Percentiles rank a stretch among this genome's conserved stretches.
These are phyloP conservation scores for Aspergillus vadensis DNA, from an alignment of 2,329 filamentous ascomycete genomes.

Conservation along the genomic window DNA sequence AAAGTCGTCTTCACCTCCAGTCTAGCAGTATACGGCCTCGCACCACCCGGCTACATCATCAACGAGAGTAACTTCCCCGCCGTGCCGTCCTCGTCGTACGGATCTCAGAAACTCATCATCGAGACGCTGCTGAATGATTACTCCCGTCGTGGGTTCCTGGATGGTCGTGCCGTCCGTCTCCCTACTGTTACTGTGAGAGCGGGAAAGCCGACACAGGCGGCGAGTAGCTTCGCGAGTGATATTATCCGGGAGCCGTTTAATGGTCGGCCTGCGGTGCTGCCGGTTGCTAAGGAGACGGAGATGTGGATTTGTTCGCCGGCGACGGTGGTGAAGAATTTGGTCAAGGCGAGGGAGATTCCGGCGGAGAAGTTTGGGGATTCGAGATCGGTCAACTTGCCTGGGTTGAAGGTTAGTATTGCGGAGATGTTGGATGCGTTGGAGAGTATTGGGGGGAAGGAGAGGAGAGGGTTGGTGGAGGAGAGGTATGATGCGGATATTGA, in stretches of 20 bases:
- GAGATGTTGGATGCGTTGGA: conserved; percentile 62
- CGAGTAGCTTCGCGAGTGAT: conserved; percentile 55
- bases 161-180: conserved; percentile 50
- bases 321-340: conserved; percentile 57
- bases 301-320: conserved; percentile 61
- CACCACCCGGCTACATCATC: conserved; percentile 45
- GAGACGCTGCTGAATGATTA: conserved; percentile 56
- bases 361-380: conserved; percentile 56
- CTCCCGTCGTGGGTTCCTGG: conserved; percentile 52
- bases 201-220: conserved; percentile 54
- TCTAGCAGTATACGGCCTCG: conserved; percentile 55
- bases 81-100: conserved; percentile 53
- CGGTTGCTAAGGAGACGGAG: conserved; percentile 54
- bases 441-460: conserved; percentile 58
- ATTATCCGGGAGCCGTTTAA: conserved; percentile 58
- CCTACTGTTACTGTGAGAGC: conserved; percentile 56
- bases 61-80: conserved; percentile 51
- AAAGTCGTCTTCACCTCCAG: conserved; percentile 54
- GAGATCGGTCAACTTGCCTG: conserved; percentile 57
- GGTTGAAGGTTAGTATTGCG: conserved; percentile 59
- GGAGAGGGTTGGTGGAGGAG: conserved; percentile 56
- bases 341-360: conserved; percentile 54
- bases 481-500: conserved; percentile 57
- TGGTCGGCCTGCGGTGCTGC: conserved; percentile 53
- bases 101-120: conserved; percentile 55